Evolutionary conservation across 495 filamentous ascomycete species (phyloP), one percentile per base, ranked within the genome.

Genomic region (Aspergillus steynii): DNA sequence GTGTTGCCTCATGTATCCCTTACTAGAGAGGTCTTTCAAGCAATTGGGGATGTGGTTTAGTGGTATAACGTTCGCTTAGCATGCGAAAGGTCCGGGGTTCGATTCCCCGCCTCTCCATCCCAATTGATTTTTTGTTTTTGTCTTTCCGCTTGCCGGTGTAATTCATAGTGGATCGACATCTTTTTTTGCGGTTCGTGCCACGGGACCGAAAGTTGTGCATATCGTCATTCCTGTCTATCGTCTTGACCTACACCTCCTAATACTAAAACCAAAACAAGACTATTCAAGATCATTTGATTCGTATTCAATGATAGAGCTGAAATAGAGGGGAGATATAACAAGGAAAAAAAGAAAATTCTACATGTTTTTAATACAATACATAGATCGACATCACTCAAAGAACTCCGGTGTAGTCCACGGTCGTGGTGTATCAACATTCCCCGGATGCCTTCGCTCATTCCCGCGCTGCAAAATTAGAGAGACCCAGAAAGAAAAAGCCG

Each of bases 341-440:
- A 61, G 55, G 61, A 58, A 68, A 63, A 65, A 64, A 26, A 67
- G 45, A 70, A 64, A 58, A 58, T 51, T 52, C 62, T 70, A 74
- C 79, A 75, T 71, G 83, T 58, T 82, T 42, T 77, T 84, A 71
- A 73, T 69, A 74, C 64, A 71, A 66, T 75, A 76, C 67, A 73
- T 76, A 77, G 65, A 74, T 73, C 65, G 68, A 71, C 71, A 74
- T 71, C 66, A 72, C 68, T 71, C 73, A 70, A 53, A 68, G 63
- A 77, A 79, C 77, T 74, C 77, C 77, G 68, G 68, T 61, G 51
- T 58, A 53, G 56, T 47, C 65, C 60, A 60, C 59, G 49, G 61
- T 72, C 62, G 63, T 65, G 56, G 55, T 60, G 56, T 57, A 56
- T 57, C 50, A 50, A 60, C 32, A 56, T 61, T 56, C 53, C 64